Evolutionary conservation across 371 early-diverging fungal genomes (phyloP).

Genomic region (Encephalitozoon intestinalis): DNA sequence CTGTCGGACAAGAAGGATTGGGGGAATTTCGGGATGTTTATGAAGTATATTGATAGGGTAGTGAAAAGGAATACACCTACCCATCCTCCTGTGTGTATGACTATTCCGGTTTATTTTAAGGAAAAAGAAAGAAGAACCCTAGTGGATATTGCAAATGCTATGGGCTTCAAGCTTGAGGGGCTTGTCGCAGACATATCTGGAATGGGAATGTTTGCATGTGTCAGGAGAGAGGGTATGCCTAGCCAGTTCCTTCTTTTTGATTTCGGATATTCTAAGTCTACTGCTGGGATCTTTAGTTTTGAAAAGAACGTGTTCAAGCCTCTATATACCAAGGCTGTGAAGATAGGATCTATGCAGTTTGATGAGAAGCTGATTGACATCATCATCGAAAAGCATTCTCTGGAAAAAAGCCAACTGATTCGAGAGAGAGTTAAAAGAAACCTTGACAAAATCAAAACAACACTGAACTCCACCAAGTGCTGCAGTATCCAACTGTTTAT

Average conservation of each 20-base stretch:
- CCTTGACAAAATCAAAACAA: conserved; percentile 40
- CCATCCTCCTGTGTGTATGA: conserved; percentile 21
- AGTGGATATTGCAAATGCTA: not conserved
- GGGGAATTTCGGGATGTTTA: conserved; percentile 39
- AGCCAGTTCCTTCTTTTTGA: conserved; percentile 50
- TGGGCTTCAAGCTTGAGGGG: conserved; percentile 27
- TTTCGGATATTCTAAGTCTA: conserved; percentile 48
- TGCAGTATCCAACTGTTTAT: conserved; percentile 19
- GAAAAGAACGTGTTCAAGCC: conserved; percentile 33
- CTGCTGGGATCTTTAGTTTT: conserved; percentile 38
- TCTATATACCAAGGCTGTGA: conserved; percentile 8
- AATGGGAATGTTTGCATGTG: conserved; percentile 34
- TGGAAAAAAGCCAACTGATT: conserved; percentile 18
- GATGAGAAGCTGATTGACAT: conserved; percentile 39
- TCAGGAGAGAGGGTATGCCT: conserved; percentile 11
- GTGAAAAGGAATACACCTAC: conserved; percentile 3
- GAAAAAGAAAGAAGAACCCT: conserved; percentile 35
- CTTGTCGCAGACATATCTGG: conserved; percentile 42
- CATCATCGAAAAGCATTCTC: conserved; percentile 35
- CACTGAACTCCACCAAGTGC: conserved; percentile 32
- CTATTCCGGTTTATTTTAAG: conserved; percentile 46
- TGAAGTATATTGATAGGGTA: conserved; percentile 45
- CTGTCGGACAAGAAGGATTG: not conserved
- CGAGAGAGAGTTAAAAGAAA: conserved; percentile 28
- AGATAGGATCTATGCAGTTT: conserved; percentile 49